Conservation (phyloP, 805 yeast species). For the Tetrapisispora namnaoensis region DNA sequence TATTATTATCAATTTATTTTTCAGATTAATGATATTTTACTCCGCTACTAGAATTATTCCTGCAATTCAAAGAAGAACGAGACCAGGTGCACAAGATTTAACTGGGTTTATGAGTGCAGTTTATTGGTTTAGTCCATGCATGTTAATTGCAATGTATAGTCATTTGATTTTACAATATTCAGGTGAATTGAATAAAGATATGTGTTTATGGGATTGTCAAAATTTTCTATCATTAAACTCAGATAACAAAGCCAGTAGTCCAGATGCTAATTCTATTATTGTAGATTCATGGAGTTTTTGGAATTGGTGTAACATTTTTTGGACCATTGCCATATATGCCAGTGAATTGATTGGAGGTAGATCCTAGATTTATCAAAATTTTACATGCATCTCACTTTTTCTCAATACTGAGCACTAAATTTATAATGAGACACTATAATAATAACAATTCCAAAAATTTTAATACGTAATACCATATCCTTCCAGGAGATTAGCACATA, state of each 20-base stretch:
- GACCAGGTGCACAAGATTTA: conserved; percentile 16
- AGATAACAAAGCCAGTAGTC: not conserved
- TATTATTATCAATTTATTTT: conserved; percentile 69
- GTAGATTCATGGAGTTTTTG: conserved; percentile 87
- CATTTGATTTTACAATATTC: conserved; percentile 86
- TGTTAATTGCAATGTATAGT: conserved; percentile 89
- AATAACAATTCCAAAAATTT: not conserved
- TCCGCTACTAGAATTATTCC: conserved; percentile 95
- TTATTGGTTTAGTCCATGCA: conserved; percentile 87
- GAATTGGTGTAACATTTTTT: conserved; percentile 90
- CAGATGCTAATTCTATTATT: conserved; percentile 10
- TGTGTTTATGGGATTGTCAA: conserved; percentile 46
- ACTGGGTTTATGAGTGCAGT: conserved; percentile 39
- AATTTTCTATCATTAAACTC: not conserved
- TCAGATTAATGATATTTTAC: conserved; percentile 75
- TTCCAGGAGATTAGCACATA: not conserved
- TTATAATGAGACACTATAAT: not conserved
- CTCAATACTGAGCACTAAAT: not conserved
- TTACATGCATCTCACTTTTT: too few species aligned
- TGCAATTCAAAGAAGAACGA: conserved; percentile 38
- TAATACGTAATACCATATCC: not conserved
- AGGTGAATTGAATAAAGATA: conserved; percentile 58
- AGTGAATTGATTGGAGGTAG: conserved; percentile 50
- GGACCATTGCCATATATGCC: conserved; percentile 69
- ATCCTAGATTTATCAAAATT: not conserved